A percentile compares a stretch with the other conserved stretches of the same genome.
Evolutionary conservation across 129 eudicot genomes (phyloP).

Genomic region (Apium graveolens): DNA sequence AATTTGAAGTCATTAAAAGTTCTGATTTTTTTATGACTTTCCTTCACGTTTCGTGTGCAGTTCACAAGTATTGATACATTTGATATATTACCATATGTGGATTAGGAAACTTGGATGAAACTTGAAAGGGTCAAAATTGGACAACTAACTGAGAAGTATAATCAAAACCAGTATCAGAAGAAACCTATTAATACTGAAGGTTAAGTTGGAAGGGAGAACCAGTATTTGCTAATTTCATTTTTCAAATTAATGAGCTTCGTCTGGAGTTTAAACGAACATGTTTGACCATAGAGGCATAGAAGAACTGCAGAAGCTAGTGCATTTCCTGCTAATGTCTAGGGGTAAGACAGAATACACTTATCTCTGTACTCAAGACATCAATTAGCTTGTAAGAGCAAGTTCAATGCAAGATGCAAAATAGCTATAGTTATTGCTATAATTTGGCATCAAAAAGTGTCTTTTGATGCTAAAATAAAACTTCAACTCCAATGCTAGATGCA

Average conservation of each 20-base stretch:
- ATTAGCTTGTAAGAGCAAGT: not conserved
- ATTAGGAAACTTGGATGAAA: not conserved
- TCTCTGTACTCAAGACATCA: not conserved
- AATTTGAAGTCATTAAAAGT: not conserved
- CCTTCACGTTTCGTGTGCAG: not conserved
- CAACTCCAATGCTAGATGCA: too few relatives aligned
- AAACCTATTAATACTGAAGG: not conserved
- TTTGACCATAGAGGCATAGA: not conserved
- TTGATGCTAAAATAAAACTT: too few relatives aligned
- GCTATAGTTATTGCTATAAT: too few relatives aligned
- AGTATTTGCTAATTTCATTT: not conserved
- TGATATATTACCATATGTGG: not conserved
- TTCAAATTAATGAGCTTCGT: not conserved
- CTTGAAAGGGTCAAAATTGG: not conserved
- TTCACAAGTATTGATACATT: not conserved
- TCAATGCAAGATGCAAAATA: too few relatives aligned
- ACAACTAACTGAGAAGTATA: not conserved
- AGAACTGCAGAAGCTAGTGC: not conserved
- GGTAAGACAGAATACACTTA: not conserved
- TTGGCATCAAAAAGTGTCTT: too few relatives aligned
- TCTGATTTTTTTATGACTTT: not conserved
- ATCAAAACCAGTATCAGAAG: not conserved
- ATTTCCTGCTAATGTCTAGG: not conserved
- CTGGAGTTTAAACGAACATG: not conserved
- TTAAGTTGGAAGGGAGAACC: not conserved